Evolutionary conservation across 2,329 filamentous ascomycete genomes (phyloP), one percentile per base, ranked within the genome.

Genomic region (Paecilomyces variotii): DNA sequence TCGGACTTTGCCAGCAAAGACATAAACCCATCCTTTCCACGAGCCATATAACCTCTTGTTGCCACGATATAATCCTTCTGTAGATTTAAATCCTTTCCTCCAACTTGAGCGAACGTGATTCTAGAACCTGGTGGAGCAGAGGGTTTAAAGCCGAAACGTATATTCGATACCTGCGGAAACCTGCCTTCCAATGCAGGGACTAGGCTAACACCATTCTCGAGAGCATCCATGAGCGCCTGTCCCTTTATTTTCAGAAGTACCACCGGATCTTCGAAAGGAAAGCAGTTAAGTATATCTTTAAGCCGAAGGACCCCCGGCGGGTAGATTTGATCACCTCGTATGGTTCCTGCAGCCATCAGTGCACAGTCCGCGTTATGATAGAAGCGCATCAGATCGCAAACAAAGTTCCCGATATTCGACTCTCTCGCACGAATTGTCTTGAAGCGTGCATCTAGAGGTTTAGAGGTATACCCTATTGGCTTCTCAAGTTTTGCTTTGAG

Each of bases 231-330:
- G 32, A 97, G 84, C 0, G 87, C 88, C 65, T 84, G 79, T 0
- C 92, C 92, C 0, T 79, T 85, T 3, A 91, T 80, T 34, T 82
- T 83, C 60, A 96, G 78, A 3, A 95, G 84, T 0, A 96, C 87
- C 1, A 92, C 88, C 0, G 91, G 91, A 63, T 96, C 91, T 69
- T 96, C 91, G 65, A 97, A 96, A 0, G 92, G 92, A 64, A 96
- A 96, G 68, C 90, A 96, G 55, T 89, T 89, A 59, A 91, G 84
- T n/a, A 95, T 84, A 67, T 95, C 90, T 67, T 90, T 90, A 60
- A 96, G 77, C 26, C 87, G 80, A 6, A 96, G 77, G 0, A 91
- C 79, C 0, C 91, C 91, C 0, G 90, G 89, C 0, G 90, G 86
- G 66, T 96, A 96, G 32, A 96, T 86, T 71, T 94, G 90, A 68